These are phyloP conservation scores for Lasiosphaeris hirsuta DNA, from an alignment of 495 filamentous ascomycete species.

Conservation along the genomic window DNA sequence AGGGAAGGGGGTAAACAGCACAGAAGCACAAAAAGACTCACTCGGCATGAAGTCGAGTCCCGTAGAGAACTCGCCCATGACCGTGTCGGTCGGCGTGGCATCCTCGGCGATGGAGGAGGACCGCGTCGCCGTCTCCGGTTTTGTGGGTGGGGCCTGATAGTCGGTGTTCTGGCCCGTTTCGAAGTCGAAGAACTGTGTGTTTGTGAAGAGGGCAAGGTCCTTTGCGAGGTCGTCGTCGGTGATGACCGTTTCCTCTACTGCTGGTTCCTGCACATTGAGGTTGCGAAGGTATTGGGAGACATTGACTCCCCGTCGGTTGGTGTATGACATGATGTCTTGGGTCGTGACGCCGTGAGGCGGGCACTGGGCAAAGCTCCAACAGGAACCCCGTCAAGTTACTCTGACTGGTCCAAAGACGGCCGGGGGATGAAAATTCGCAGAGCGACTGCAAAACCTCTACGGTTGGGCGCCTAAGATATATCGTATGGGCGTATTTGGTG, in stretches of 20 bases:
- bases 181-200: constrained; percentile 90
- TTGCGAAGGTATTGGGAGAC: constrained; percentile 86
- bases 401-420: no score
- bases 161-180: constrained; percentile 50
- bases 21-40: constrained; percentile 17
- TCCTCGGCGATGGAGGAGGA: constrained; percentile 36
- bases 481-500: no score
- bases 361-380: neutral
- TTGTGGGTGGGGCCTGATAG: constrained; percentile 35
- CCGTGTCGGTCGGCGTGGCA: constrained; percentile 30
- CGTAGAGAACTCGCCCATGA: constrained; percentile 37
- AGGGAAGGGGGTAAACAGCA: neutral
- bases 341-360: neutral
- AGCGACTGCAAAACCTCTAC: neutral
- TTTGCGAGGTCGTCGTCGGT: constrained; percentile 56
- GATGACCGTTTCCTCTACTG: constrained; percentile 55
- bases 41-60: constrained; percentile 31
- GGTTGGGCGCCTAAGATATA: no score
- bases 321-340: constrained; percentile 59
- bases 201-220: constrained; percentile 87
- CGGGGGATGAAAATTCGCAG: neutral
- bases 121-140: constrained; percentile 31
- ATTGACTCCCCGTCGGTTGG: constrained; percentile 69
- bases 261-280: constrained; percentile 72
- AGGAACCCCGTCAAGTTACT: neutral